Evolutionary conservation across 2,329 filamentous ascomycete species (phyloP).

Genomic region (Alternaria triticimaculans): DNA sequence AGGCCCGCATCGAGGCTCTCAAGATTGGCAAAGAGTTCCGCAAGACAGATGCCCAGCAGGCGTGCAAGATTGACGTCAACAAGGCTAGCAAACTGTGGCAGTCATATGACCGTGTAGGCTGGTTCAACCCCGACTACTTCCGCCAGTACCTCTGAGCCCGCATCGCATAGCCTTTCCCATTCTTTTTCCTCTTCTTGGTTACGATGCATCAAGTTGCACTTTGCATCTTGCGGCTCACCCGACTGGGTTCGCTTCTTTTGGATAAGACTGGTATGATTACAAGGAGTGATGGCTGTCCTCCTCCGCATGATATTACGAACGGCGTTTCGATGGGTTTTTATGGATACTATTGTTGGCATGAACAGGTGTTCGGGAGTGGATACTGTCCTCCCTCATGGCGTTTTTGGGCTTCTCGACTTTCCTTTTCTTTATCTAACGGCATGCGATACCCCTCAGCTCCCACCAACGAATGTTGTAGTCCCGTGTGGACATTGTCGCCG

Average conservation of each 20-base stretch:
- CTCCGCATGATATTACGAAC: slow-evolving; percentile 35
- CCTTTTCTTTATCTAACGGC: slow-evolving; percentile 5
- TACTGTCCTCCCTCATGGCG: slow-evolving; percentile 21
- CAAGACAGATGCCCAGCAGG: slow-evolving; percentile 94
- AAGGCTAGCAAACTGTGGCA: slow-evolving; percentile 94
- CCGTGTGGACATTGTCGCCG: slow-evolving; percentile 15
- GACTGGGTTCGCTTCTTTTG: slow-evolving; percentile 21
- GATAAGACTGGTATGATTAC: slow-evolving; percentile 31
- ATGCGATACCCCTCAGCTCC: slow-evolving; percentile 22
- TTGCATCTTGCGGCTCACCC: slow-evolving; percentile 26
- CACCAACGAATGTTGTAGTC: slow-evolving; percentile 16
- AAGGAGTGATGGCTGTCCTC: slow-evolving; percentile 16
- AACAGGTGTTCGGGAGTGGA: slow-evolving; percentile 21
- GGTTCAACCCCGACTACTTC: slow-evolving; percentile 69
- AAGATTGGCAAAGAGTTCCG: slow-evolving; percentile 81
- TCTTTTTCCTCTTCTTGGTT: background rate
- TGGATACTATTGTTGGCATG: slow-evolving; percentile 27
- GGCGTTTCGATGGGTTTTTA: slow-evolving; percentile 30
- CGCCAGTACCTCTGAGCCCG: slow-evolving; percentile 49
- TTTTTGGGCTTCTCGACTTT: slow-evolving; percentile 8
- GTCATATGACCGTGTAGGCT: slow-evolving; percentile 85
- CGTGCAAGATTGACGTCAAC: slow-evolving; percentile 98
- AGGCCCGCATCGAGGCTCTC: slow-evolving; percentile 71
- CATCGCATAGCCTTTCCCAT: background rate
- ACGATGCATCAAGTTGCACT: slow-evolving; percentile 34